Conservation (phyloP, 2,329 filamentous ascomycete species). For the Hansfordia pulvinata region DNA sequence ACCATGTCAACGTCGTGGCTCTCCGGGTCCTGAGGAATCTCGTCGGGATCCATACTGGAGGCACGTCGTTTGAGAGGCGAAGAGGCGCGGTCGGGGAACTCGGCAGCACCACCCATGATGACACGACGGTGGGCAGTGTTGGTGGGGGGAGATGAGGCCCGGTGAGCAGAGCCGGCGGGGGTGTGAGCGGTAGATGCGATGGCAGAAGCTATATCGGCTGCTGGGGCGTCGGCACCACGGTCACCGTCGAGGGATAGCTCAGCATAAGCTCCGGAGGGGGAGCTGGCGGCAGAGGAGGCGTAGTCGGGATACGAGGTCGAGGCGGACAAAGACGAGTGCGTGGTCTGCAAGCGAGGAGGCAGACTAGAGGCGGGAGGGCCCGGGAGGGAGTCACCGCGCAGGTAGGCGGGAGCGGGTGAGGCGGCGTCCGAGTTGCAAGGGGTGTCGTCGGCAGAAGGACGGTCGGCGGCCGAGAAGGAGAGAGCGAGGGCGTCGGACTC, state of each 20-base stretch:
- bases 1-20: conserved; percentile 33
- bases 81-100: conserved; percentile 45
- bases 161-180: not conserved
- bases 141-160: conserved; percentile 2
- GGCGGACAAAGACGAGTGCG: conserved; percentile 20
- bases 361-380: conserved; percentile 33
- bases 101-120: conserved; percentile 46
- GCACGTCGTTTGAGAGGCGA: conserved; percentile 52
- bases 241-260: conserved; percentile 44
- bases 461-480: conserved; percentile 32
- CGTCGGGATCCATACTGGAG: conserved; percentile 44
- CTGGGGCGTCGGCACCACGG: conserved; percentile 27
- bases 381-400: conserved; percentile 18
- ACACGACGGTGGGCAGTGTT: conserved; percentile 32
- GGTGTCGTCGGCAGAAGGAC: no score
- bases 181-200: not conserved
- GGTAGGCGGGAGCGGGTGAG: conserved; percentile 19
- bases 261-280: conserved; percentile 41
- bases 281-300: conserved; percentile 41
- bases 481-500: conserved; percentile 31
- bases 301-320: conserved; percentile 32
- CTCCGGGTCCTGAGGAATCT: conserved; percentile 17
- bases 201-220: conserved; percentile 8
- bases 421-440: no score
- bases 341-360: conserved; percentile 35